Evolutionary conservation across 2,329 filamentous ascomycete species (phyloP), one percentile per base, ranked within the genome.

Genomic region (Penicillium sp.): DNA sequence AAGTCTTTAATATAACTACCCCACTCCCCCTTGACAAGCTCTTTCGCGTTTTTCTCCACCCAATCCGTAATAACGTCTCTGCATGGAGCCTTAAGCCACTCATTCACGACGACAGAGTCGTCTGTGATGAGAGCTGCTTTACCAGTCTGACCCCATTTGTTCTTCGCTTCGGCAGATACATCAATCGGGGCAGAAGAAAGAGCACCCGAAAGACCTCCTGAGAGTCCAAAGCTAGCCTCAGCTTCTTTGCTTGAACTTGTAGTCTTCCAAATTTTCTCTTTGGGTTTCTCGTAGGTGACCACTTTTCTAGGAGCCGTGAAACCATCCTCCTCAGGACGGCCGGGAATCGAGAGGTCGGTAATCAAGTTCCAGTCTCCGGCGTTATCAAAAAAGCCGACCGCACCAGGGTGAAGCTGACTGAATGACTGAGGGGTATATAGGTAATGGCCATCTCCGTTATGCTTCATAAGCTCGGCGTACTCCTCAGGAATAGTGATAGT

Each of bases 381-480:
- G 7, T 42, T 29, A 27, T 59, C 54, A 14, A 61, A 61, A 26
- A 39, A 57, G 7, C 56, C 59, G 24, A 61, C 35, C 7, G 49
- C 47, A 39, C 59, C 56, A 1, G 59, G 59, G 51, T 61, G 59
- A 13, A 56, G 27, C 6, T 49, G 19, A 27, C 35, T 43, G n/a
- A 39, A 61, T 29, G 16, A 44, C 22, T 54, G 53, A 9, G 59
- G 59, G 14, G 24, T 56, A 44, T 55, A 61, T 4, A 61, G 47
- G 22, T 53, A 61, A 35, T 58, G 29, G 6, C 59, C 56, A 3
- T 56, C 31, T 37, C 51, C 51, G 42, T 59, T 55, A 5, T 19
- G 35, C 10, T 58, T 55, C 56, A 61, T 61, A 9, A 61, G 54
- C 31, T 46, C 52, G 21, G 56, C 54, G 31, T 59, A 59, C 52